Evolutionary conservation across 176 grass and related monocot species (phyloP), one percentile per base, ranked within the genome.

Genomic region (Oryza punctata): DNA sequence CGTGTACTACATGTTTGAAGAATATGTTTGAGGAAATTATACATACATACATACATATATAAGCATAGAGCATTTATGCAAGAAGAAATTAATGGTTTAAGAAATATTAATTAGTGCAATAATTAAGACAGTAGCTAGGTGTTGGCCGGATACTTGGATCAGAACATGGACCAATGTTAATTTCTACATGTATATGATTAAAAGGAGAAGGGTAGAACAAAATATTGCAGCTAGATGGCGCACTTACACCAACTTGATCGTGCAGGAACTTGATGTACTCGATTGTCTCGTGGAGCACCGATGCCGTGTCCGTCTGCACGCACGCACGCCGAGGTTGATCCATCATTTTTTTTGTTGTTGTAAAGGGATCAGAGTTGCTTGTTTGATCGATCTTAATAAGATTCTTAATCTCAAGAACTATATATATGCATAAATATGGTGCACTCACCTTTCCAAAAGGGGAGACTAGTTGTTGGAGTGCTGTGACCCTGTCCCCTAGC

Each of bases 211-310:
- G 7, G 12, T 27, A 40, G n/a, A 52, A 24, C 21, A 61, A 57
- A 57, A n/a, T 24, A 32, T 19, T 73, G 69, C 69, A 33, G 78
- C 32, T 81, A 25, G 63, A 75, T 81, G 73, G 73, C 49, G 78
- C 60, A 94, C 96, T 94, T 89, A 99, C 96, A 83, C 82, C 89
- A 82, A 99, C 96, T 99, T 99, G 93, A 2, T 90, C 91, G 18
- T 99, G 96, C 72, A 99, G 93, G 78, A 92, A 99, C 85, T 94
- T 99, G 83, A 99, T 94, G 93, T 99, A 99, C 65, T 96, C 96
- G 61, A 99, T 96, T 45, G 96, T 92, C 87, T 99, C 96, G 61
- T 93, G 93, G 60, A 99, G 91, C 88, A 99, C 96, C 54, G 96
- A 99, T 72, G 96, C 96, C 25, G 96, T 99, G 64, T 99, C 96